Base-by-base conservation (phyloP, 352 stramenopile genomes). In the Globisporangium acanthophoron region DNA sequence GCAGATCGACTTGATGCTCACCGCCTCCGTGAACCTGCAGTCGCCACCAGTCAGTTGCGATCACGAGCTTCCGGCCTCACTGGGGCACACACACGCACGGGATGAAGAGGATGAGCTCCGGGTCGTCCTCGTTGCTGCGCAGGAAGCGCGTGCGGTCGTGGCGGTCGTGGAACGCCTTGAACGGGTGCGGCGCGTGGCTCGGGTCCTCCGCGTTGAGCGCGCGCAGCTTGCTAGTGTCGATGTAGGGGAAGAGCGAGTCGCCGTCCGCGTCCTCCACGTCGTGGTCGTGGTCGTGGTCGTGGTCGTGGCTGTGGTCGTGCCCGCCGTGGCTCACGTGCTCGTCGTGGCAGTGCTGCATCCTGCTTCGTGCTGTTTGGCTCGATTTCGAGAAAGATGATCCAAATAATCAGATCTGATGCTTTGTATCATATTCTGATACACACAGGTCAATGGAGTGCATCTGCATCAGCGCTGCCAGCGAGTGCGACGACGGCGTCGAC, bases 1-100 rank as follows among this genome's bases (percentile, higher is more conserved):
- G 66, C 83, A 92, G 54, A 95, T 93, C 33, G 85, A 93, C 55
- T 92, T 93, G 67, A 95, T 90, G 61, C 76, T 93, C 59, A 93
- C 85, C 7, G 84, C 81, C 65, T 95, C 84, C 6, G 85, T 95
- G 61, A 95, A 95, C 55, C 78, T 84, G 52, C 21, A 56, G 9
- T 15, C 24, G 35, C 11, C 20, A 6, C 8, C 21, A 40, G 16
- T n/a, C 31, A 20, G 18, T 9, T 37, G 33, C 33, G 6, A 37
- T 37, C 33, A 11, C 6, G 33, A 37, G 33, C 37, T 43, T 12
- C 8, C 13, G 37, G 4, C 18, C 12, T 43, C 37, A 8, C 11
- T 24, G 41, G 6, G 5, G 8, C 9, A 40, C 13, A 40, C n/a
- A 53, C 1, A 41, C 72, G 49, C 61, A 87, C 61, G 85, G 83